A percentile compares a stretch with the other conserved stretches of the same genome.
phyloP scores from a whole-genome alignment of 1,284 basidiomycete species.

The Marasmius oreades region DNA sequence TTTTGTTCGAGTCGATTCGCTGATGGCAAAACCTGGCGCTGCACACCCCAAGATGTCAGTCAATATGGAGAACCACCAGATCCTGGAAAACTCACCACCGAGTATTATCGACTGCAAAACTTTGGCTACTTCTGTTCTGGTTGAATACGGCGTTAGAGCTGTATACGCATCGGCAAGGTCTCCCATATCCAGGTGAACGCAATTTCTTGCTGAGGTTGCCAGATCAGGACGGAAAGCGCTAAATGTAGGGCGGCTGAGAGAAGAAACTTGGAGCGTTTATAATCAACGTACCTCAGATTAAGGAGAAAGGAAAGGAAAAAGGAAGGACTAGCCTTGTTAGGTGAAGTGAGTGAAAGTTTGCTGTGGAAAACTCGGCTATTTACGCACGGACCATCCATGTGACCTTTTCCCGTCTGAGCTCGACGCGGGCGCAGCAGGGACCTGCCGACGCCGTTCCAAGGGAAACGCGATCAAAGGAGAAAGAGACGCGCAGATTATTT shows the following conservation, averaged over 20 bases:
- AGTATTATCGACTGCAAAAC: neutral
- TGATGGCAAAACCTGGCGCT: slow-evolving; percentile 36
- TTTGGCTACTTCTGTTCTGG: neutral
- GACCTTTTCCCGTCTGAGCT: neutral
- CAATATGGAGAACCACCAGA: too few relatives aligned
- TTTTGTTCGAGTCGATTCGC: slow-evolving; percentile 32
- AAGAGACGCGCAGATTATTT: slow-evolving; percentile 46
- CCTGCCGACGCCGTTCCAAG: slow-evolving; percentile 31
- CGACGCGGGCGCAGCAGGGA: slow-evolving; percentile 19
- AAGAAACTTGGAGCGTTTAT: too few relatives aligned
- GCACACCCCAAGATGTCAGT: neutral
- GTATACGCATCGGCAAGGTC: neutral
- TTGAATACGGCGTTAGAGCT: neutral
- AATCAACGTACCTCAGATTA: too few relatives aligned
- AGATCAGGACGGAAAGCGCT: neutral
- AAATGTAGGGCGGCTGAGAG: neutral
- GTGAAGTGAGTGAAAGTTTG: too few relatives aligned
- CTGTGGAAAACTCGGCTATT: too few relatives aligned
- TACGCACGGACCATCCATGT: neutral
- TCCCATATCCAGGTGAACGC: neutral
- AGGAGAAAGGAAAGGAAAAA: too few relatives aligned
- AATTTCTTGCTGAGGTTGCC: neutral
- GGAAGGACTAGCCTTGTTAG: too few relatives aligned
- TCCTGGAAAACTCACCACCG: neutral
- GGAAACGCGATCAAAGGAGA: slow-evolving; percentile 49